Evolutionary conservation across 208 protist genomes (phyloP), one percentile per base, ranked within the genome.

Genomic region (Histomonas meleagridis): DNA sequence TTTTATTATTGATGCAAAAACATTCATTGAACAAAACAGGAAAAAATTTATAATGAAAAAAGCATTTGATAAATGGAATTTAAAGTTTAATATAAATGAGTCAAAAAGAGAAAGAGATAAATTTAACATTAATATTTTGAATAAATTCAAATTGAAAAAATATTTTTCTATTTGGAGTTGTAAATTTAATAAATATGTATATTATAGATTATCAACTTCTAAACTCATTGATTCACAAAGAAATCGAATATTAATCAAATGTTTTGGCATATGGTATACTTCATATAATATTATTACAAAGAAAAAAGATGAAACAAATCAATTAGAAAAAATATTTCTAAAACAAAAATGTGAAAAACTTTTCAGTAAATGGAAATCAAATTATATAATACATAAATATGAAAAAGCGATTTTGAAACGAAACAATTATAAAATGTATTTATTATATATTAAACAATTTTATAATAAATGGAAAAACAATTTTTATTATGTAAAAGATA

Each of bases 141-240:
- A n/a, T 7, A 65, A n/a, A 65, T 5, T 10, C 16, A n/a, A 10
- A 32, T 65, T n/a, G 16, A 26, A 65, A 65, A 65, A 32, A n/a
- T 65, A 65, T 65, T 65, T 65, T 28, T 32, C n/a, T 10, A 65
- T 32, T 32, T 65, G 60, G 60, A 32, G 16, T 10, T 32, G 60
- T 65, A 65, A 28, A 65, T 65, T 65, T 26, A 65, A 65, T 65
- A n/a, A 10, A 65, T 32, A 65, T n/a, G n/a, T 32, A 32, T 65
- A 65, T 65, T n/a, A n/a, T n/a, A n/a, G n/a, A n/a, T n/a, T 65
- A n/a, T 65, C 60, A 65, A n/a, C 60, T 65, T 65, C 60, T 65
- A 26, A 65, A 65, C 23, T 65, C 7, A 12, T 32, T 32, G 23
- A 65, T 28, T 12, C 23, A n/a, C 7, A 32, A n/a, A 10, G 23